Evolutionary conservation across 306 rosid genomes (phyloP), one percentile per base, ranked within the genome.

Genomic region (Dryas alaskensis): DNA sequence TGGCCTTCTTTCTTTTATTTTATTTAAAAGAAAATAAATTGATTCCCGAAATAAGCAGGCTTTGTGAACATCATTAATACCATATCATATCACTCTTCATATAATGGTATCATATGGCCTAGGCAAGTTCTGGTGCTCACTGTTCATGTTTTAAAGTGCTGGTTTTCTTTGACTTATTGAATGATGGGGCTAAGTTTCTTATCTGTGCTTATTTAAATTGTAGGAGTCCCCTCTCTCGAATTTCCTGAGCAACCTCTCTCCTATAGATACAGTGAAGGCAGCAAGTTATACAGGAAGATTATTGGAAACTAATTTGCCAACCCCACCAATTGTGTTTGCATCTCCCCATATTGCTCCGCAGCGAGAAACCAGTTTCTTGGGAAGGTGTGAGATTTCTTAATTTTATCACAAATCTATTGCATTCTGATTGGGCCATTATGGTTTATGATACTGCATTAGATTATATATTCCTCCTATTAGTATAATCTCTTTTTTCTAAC

Each of bases 261-360:
- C 80, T 7, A 55, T 80, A 72, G 11, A 48, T 50, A 75, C 73
- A 0, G 45, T 5, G 1, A 70, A 55, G n/a, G 22, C 37, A 4
- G 42, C 1, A 0, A 10, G 45, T 62, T 69, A 22, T 64, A 47
- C 73, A 1, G 65, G 49, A 17, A 61, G 73, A 31, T 75, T 31
- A 13, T 31, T 67, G 4, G 77, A 64, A 45, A 51, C 39, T 49
- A 58, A 43, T 72, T 47, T 80, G 65, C 77, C 80, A 2, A 75
- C 63, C 13, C 74, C 70, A 1, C 45, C 71, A 1, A 60, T 60
- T 5, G 78, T 71, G 14, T 75, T 75, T 65, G 43, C 77, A 31
- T 75, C 84, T 70, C 80, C 84, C 13, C 74, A 6, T 48, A 27
- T 63, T 14, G 67, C 63, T 70, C 19, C 46, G 67, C 80, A 69